Conservation (phyloP, 148 eudicot genomes). For the Drosera capensis region DNA sequence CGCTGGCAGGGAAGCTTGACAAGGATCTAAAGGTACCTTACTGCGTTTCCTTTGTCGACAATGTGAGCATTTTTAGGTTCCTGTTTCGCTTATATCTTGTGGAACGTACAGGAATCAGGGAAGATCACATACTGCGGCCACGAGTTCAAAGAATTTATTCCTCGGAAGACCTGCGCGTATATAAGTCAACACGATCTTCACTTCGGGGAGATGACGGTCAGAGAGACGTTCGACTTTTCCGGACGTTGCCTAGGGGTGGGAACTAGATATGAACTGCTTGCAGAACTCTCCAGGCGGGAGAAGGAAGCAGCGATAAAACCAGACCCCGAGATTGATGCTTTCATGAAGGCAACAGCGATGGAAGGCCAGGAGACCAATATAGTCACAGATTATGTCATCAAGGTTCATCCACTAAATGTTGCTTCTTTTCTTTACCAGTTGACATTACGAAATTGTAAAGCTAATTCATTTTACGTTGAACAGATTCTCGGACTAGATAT, state of each 20-base stretch:
- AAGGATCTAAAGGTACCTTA: conserved; percentile 28
- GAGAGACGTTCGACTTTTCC: conserved; percentile 74
- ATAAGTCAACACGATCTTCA: conserved; percentile 74
- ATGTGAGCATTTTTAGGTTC: neutral
- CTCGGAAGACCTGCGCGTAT: conserved; percentile 70
- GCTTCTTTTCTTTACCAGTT: neutral
- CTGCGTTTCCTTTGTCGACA: neutral
- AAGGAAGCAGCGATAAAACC: conserved; percentile 55
- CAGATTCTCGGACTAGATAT: conserved; percentile 53
- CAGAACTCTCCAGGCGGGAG: conserved; percentile 44
- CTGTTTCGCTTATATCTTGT: neutral
- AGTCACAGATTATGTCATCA: conserved; percentile 59
- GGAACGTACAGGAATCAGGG: conserved; percentile 28
- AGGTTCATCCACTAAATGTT: conserved; percentile 27
- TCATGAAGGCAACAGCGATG: conserved; percentile 57
- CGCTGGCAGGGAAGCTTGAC: conserved; percentile 55
- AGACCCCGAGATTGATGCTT: conserved; percentile 63
- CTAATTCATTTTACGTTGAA: conserved; percentile 1
- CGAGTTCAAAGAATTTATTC: conserved; percentile 56
- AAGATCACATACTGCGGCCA: conserved; percentile 69
- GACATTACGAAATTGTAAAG: neutral
- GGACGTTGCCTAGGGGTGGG: conserved; percentile 77
- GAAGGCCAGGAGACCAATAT: conserved; percentile 46
- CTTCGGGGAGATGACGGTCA: conserved; percentile 70
- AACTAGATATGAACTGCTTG: conserved; percentile 36